A percentile compares a stretch with the other conserved stretches of the same genome.
Evolutionary conservation across 352 stramenopile genomes (phyloP).

Genomic region (Pythium guiyangense): DNA sequence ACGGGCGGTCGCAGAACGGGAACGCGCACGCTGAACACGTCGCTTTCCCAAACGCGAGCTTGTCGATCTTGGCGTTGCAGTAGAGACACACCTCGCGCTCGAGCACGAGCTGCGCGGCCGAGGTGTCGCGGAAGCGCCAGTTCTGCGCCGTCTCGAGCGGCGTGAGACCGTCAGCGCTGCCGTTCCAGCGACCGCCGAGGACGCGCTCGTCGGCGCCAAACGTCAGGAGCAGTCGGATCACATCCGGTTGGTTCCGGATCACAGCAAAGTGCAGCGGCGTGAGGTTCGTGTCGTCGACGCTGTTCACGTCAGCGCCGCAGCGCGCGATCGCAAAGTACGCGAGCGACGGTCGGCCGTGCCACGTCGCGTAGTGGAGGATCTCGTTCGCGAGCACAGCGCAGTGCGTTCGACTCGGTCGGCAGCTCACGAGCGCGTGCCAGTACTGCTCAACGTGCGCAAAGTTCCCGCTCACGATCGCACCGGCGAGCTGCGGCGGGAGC

Average conservation of each 20-base stretch:
- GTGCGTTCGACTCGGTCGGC: constrained; percentile 12
- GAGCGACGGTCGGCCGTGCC: constrained; percentile 52
- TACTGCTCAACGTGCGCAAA: constrained; percentile 27
- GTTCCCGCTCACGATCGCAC: constrained; percentile 35
- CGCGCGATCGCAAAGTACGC: constrained; percentile 62
- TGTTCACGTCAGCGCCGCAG: constrained; percentile 65
- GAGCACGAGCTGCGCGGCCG: constrained; percentile 56
- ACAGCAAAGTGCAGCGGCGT: constrained; percentile 78
- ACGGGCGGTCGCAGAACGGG: constrained; percentile 41
- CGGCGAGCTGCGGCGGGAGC: constrained; percentile 44
- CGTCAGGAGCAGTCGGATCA: constrained; percentile 60
- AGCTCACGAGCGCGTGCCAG: constrained; percentile 47
- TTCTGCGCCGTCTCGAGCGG: constrained; percentile 50
- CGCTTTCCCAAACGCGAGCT: constrained; percentile 44
- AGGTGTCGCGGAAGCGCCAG: constrained; percentile 70
- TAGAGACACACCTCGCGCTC: constrained; percentile 72
- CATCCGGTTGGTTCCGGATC: constrained; percentile 71
- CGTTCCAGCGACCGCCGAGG: constrained; percentile 32
- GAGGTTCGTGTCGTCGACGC: constrained; percentile 56
- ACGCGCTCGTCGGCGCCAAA: constrained; percentile 33
- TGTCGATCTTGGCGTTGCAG: constrained; percentile 73
- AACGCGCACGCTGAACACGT: constrained; percentile 53
- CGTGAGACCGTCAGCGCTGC: constrained; percentile 29
- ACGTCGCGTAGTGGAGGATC: constrained; percentile 74
- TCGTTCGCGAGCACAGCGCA: constrained; percentile 62